These are phyloP conservation scores for Diplodia mutila DNA, from an alignment of 2,329 filamentous ascomycete genomes.

Conservation along the genomic window DNA sequence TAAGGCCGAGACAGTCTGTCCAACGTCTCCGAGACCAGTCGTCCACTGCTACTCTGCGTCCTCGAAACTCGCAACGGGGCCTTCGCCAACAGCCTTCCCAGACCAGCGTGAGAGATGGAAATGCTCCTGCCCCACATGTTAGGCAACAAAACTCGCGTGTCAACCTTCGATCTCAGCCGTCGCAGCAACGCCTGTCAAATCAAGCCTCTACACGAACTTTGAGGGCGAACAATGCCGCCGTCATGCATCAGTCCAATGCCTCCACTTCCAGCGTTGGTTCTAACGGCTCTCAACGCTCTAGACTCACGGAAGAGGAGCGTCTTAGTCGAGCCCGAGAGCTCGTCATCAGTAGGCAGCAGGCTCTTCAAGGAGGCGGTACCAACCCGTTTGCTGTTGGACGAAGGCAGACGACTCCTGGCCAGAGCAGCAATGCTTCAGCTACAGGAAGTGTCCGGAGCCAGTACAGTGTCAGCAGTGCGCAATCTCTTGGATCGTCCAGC, in stretches of 20 bases:
- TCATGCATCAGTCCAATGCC: conserved; percentile 29
- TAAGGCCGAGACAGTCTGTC: conserved; percentile 39
- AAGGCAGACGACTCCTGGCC: conserved; percentile 30
- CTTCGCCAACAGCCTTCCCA: conserved; percentile 30
- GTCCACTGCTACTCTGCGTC: conserved; percentile 43
- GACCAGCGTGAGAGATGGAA: conserved; percentile 38
- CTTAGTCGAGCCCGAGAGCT: conserved; percentile 41
- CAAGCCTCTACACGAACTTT: conserved; percentile 44
- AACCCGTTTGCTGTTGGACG: conserved; percentile 42
- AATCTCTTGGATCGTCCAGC: conserved; percentile 30
- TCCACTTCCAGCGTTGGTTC: conserved; percentile 29
- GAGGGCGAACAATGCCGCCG: conserved; percentile 38
- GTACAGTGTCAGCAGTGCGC: conserved; percentile 30
- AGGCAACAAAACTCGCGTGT: conserved; percentile 43
- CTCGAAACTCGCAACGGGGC: conserved; percentile 37
- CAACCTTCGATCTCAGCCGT: conserved; percentile 42
- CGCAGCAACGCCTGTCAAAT: conserved; percentile 39
- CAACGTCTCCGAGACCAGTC: conserved; percentile 43
- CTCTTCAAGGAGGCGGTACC: conserved; percentile 38
- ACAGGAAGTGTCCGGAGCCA: conserved; percentile 24
- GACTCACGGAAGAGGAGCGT: conserved; percentile 41
- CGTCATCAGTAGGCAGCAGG: conserved; percentile 40
- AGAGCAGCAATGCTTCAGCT: not conserved
- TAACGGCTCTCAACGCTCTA: conserved; percentile 31
- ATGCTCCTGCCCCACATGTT: conserved; percentile 33